A percentile compares a stretch with the other conserved stretches of the same genome.
phyloP scores from a whole-genome alignment of 768 basidiomycete species.

The Lactarius psammicola region DNA sequence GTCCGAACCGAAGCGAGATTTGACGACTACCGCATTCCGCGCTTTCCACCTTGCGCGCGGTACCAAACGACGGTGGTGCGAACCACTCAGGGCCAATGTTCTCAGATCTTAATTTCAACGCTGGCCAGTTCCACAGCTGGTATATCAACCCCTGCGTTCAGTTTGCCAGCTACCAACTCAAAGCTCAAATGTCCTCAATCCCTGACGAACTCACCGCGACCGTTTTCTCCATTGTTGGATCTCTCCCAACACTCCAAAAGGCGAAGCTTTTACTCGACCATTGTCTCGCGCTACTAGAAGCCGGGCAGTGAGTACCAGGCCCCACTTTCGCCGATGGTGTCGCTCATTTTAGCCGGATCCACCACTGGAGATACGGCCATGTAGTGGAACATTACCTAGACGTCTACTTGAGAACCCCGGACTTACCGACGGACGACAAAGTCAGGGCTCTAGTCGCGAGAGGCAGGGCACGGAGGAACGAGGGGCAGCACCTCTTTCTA shows the following conservation, averaged over 20 bases:
- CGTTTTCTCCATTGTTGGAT: slow-evolving; percentile 37
- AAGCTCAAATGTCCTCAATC: slow-evolving; percentile 11
- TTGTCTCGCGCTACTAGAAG: slow-evolving; percentile 37
- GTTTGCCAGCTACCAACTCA: not conserved
- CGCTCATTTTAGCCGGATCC: not conserved
- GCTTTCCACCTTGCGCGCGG: not conserved
- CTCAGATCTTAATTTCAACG: not conserved
- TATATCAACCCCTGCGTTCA: not conserved
- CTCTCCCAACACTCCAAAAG: slow-evolving; percentile 34
- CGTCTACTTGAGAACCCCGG: slow-evolving; percentile 61
- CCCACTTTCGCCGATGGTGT: not conserved
- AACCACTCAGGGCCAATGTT: not conserved
- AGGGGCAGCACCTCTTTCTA: slow-evolving; percentile 53
- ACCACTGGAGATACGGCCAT: slow-evolving; percentile 50
- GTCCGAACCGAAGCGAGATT: not conserved
- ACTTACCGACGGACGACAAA: slow-evolving; percentile 49
- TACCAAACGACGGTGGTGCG: not conserved
- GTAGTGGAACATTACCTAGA: slow-evolving; percentile 67
- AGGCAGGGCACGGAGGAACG: slow-evolving; percentile 55
- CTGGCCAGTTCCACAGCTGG: slow-evolving; percentile 1
- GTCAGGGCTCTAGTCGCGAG: slow-evolving; percentile 56
- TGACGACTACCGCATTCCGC: not conserved
- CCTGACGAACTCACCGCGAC: slow-evolving; percentile 39
- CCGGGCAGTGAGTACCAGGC: slow-evolving; percentile 35
- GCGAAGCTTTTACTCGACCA: slow-evolving; percentile 39